phyloP scores from a whole-genome alignment of 2,329 filamentous ascomycete genomes.

The Cryphonectria carpinicola region DNA sequence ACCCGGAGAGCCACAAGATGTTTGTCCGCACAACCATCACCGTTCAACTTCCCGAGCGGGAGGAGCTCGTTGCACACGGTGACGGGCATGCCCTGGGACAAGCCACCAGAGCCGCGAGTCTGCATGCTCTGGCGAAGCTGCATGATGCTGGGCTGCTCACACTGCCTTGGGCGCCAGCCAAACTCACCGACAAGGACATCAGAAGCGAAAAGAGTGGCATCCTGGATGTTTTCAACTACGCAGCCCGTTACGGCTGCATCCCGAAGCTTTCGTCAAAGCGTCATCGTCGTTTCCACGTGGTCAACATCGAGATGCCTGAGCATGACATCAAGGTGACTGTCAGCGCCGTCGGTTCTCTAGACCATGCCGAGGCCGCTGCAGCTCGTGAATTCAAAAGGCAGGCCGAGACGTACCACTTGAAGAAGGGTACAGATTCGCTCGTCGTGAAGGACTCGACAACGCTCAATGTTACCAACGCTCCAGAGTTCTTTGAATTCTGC shows the following conservation, averaged over 20 bases:
- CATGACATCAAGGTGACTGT: constrained; percentile 12
- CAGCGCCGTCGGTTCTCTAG: not conserved
- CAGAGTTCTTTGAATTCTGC: constrained; percentile 11
- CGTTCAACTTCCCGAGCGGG: not conserved
- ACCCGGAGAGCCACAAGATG: not conserved
- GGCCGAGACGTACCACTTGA: constrained; percentile 14
- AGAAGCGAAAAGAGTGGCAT: not conserved
- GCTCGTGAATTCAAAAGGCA: constrained; percentile 17
- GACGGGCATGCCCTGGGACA: not conserved
- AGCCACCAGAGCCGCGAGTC: not conserved
- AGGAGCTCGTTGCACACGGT: not conserved
- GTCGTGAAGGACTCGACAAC: not conserved
- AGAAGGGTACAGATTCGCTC: not conserved
- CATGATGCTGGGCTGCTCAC: not conserved
- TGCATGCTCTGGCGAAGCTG: constrained; percentile 15
- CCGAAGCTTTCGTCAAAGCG: not conserved
- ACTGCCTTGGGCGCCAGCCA: not conserved
- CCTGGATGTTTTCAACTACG: constrained; percentile 22
- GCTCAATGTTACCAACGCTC: constrained; percentile 5
- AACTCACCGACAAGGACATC: not conserved
- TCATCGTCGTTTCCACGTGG: not conserved
- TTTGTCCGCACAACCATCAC: not conserved
- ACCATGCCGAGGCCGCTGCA: constrained; percentile 8
- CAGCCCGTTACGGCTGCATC: constrained; percentile 16
- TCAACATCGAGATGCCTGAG: constrained; percentile 17